A percentile compares a stretch with the other conserved stretches of the same genome.
phyloP scores from a whole-genome alignment of 345 rosid species.

The Psidium guajava region DNA sequence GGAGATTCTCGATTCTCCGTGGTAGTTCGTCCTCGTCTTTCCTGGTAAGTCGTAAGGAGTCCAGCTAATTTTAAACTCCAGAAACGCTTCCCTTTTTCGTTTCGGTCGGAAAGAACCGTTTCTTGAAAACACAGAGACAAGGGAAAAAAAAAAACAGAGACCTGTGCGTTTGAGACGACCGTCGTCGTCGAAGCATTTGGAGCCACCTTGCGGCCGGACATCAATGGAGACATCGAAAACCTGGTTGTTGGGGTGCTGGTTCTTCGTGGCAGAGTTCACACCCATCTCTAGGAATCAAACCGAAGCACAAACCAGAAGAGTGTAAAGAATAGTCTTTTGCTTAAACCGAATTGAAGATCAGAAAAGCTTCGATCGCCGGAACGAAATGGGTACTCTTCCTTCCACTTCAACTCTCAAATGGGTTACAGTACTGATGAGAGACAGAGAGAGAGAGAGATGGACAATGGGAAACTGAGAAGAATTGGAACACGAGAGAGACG shows the following conservation, averaged over 20 bases:
- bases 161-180: slow-evolving; percentile 63
- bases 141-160: background rate
- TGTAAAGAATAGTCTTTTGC: background rate
- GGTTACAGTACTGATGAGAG: background rate
- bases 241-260: slow-evolving; percentile 12
- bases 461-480: background rate
- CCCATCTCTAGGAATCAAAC: slow-evolving; percentile 12
- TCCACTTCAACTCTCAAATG: background rate
- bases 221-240: slow-evolving; percentile 25
- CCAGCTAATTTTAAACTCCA: background rate
- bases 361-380: background rate
- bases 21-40: background rate
- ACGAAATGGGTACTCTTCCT: background rate
- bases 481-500: background rate
- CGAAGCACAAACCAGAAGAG: background rate
- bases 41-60: background rate
- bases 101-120: background rate
- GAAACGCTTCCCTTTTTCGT: background rate
- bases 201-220: slow-evolving; percentile 20
- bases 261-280: slow-evolving; percentile 1
- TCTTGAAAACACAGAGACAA: background rate
- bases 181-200: slow-evolving; percentile 63
- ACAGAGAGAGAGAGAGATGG: background rate
- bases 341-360: background rate
- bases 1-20: background rate